Evolutionary conservation across 2,329 filamentous ascomycete genomes (phyloP).

Genomic region (Verticillium tricorpus): DNA sequence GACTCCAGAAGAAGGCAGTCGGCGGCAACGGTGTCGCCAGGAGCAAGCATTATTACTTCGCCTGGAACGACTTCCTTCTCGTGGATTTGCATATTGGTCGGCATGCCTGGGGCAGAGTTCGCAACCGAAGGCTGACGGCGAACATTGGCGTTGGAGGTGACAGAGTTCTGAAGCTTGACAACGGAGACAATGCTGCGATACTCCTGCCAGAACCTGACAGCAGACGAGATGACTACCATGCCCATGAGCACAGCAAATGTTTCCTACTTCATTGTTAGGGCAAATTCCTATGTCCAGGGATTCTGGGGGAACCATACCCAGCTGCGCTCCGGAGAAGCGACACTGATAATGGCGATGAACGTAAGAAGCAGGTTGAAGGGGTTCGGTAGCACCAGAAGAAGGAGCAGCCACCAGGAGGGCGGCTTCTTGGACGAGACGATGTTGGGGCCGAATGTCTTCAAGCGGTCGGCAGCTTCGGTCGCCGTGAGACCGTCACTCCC

Average conservation of each 20-base stretch:
- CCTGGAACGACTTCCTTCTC: slow-evolving; percentile 16
- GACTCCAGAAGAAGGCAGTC: slow-evolving; percentile 21
- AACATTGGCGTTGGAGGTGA: slow-evolving; percentile 15
- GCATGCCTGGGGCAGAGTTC: background rate
- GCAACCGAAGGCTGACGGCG: slow-evolving; percentile 8
- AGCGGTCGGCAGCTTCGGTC: slow-evolving; percentile 15
- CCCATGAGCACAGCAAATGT: slow-evolving; percentile 17
- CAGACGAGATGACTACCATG: slow-evolving; percentile 20
- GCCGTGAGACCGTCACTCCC: slow-evolving; percentile 14
- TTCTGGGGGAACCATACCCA: slow-evolving; percentile 6
- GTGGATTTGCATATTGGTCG: background rate
- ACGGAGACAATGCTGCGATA: slow-evolving; percentile 20
- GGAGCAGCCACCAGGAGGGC: slow-evolving; percentile 20
- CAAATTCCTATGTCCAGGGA: background rate
- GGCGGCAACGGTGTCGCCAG: slow-evolving; percentile 20
- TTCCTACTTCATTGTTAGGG: background rate
- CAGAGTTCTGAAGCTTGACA: slow-evolving; percentile 19
- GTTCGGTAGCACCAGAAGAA: slow-evolving; percentile 20
- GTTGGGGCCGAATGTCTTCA: slow-evolving; percentile 17
- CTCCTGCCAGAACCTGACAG: slow-evolving; percentile 23
- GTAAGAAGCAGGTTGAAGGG: slow-evolving; percentile 20
- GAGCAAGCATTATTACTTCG: slow-evolving; percentile 16
- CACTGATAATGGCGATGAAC: slow-evolving; percentile 19
- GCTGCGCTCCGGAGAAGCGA: slow-evolving; percentile 13
- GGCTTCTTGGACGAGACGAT: slow-evolving; percentile 18